Evolutionary conservation across 2,329 filamentous ascomycete species (phyloP), one percentile per base, ranked within the genome.

Genomic region (Aureobasidium sp.): DNA sequence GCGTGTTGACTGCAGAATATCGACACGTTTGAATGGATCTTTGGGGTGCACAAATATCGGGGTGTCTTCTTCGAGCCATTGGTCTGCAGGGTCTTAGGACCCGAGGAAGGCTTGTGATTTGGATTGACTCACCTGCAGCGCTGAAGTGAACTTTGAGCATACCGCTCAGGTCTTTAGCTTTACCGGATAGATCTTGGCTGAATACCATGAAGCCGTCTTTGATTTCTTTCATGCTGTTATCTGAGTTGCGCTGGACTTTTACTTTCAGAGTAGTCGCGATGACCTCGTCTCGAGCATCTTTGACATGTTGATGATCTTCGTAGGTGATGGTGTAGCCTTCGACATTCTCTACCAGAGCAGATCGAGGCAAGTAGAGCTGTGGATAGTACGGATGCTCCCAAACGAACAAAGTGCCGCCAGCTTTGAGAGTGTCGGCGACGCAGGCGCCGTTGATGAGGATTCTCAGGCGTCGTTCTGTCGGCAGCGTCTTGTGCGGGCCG

Each of bases 1-100:
- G 1, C 83, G 76, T 1, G 72, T 70, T 0, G 80, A 84, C 1
- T 71, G 70, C 4, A 86, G 64, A 22, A 81, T 76, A 53, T 85
- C 82, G 56, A 86, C 70, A 11, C 83, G 75, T 59, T 83, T 83
- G 68, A 79, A 85, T 0, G 83, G 83, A 51, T 86, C 82, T 57
- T 84, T 85, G 0, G 83, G 82, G 55, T 86, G 83, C 3, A 79
- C 73, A 59, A 75, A 76, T 52, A 85, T 77, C 1, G 74, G 76
- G 1, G 70, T 68, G 47, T 83, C 79, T 66, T 85, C 82, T 61
- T 83, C 80, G 58, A 75, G 75, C 74, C 75, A 78, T 41, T 69
- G 63, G 35, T 75, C 72, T 55, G 39, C 10, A 24, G 5, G 8
- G 12, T 6, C 5, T 44, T 44, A 39, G 50, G 14, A 41, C 24